A percentile compares a stretch with the other conserved stretches of the same genome.
These are phyloP conservation scores for Immersiporthe knoxdaviesiana DNA, from an alignment of 2,329 filamentous ascomycete genomes.

Conservation along the genomic window DNA sequence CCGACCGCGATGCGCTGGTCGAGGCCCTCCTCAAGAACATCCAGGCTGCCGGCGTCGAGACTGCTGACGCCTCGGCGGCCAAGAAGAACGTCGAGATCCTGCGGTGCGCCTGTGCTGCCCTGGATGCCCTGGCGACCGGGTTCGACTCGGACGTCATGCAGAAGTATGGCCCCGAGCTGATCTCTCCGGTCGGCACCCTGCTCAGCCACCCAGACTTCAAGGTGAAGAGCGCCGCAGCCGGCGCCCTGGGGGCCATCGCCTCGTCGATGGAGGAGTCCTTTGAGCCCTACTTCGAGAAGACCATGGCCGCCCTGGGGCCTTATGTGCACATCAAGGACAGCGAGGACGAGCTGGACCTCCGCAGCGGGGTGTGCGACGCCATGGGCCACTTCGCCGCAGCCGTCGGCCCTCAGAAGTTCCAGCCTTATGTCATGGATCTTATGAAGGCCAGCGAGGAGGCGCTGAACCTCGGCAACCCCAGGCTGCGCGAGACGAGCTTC, in stretches of 20 bases:
- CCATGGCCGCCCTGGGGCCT: constrained; percentile 84
- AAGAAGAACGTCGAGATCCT: constrained; percentile 85
- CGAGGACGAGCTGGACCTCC: constrained; percentile 86
- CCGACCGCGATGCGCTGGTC: constrained; percentile 84
- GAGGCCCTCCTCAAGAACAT: constrained; percentile 86
- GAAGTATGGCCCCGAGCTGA: constrained; percentile 79
- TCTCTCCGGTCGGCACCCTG: constrained; percentile 82
- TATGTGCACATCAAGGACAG: constrained; percentile 86
- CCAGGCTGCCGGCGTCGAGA: constrained; percentile 73
- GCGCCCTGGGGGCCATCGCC: constrained; percentile 88
- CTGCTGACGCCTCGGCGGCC: constrained; percentile 63
- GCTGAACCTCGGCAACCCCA: constrained; percentile 82
- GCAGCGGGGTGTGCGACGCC: constrained; percentile 87
- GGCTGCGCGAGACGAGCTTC: constrained; percentile 94
- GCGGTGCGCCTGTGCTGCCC: constrained; percentile 84
- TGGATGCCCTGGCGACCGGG: constrained; percentile 88
- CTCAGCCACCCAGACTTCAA: constrained; percentile 84
- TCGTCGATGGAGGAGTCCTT: constrained; percentile 82
- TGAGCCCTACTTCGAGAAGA: constrained; percentile 86
- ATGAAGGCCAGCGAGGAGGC: constrained; percentile 94
- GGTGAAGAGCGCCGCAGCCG: constrained; percentile 86
- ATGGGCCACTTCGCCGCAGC: constrained; percentile 91
- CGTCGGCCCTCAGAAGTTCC: constrained; percentile 83
- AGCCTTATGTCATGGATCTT: constrained; percentile 86
- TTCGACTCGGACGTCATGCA: constrained; percentile 80